A percentile compares a stretch with the other conserved stretches of the same genome.
phyloP scores from a whole-genome alignment of 768 basidiomycete species.

The Lenzites betulinus region DNA sequence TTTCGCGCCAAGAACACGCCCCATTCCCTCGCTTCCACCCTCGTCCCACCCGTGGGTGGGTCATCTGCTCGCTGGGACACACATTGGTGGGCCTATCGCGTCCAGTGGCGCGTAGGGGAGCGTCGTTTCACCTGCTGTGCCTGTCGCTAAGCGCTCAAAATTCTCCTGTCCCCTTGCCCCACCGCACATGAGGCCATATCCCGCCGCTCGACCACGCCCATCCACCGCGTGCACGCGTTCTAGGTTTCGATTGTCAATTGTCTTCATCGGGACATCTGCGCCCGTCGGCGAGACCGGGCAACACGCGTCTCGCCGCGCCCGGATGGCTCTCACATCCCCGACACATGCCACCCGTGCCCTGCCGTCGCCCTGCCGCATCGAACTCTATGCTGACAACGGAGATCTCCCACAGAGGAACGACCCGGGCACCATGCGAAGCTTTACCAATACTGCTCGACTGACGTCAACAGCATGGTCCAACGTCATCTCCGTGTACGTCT shows the following conservation, averaged over 20 bases:
- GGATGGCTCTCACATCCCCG: background rate
- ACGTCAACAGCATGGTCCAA: slow-evolving; percentile 69
- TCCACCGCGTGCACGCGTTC: too few species aligned
- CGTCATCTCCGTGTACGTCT: slow-evolving; percentile 57
- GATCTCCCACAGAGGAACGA: slow-evolving; percentile 57
- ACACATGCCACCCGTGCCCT: background rate
- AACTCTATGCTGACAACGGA: background rate
- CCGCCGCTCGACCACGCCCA: too few species aligned
- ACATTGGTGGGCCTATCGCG: too few species aligned
- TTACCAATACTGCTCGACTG: slow-evolving; percentile 77
- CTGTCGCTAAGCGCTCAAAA: too few species aligned
- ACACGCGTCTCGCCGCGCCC: background rate
- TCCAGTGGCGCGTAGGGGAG: too few species aligned
- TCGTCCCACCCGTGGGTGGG: too few species aligned
- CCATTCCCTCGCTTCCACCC: background rate
- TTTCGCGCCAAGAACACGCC: slow-evolving; percentile 1
- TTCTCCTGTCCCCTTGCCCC: too few species aligned
- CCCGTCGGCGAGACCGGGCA: background rate
- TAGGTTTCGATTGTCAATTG: background rate
- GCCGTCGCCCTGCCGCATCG: too few species aligned
- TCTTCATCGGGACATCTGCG: background rate
- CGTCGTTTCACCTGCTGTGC: too few species aligned
- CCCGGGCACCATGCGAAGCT: slow-evolving; percentile 80
- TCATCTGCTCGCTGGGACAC: background rate
- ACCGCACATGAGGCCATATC: too few species aligned